A percentile compares a stretch with the other conserved stretches of the same genome.
Evolutionary conservation across 768 basidiomycete genomes (phyloP).

Genomic region (Tylopilus rubrobrunneus): DNA sequence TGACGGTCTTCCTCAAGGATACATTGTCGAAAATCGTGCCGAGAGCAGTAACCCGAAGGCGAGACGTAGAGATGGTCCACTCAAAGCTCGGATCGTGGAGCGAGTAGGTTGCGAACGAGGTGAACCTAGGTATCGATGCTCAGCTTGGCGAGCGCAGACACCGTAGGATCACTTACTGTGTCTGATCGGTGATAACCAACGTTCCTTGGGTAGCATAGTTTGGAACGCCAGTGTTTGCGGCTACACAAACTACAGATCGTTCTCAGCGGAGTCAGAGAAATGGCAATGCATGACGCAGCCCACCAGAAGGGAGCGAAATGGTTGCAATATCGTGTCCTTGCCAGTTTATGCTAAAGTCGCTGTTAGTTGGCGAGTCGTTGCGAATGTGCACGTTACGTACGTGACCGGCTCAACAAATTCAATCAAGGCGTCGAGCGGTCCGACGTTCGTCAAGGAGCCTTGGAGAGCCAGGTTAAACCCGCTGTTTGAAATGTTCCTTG

Average conservation of each 20-base stretch:
- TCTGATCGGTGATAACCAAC: slow-evolving; percentile 53
- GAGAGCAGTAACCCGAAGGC: slow-evolving; percentile 59
- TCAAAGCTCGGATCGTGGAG: slow-evolving; percentile 61
- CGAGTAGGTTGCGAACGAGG: slow-evolving; percentile 60
- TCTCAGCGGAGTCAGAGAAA: background rate
- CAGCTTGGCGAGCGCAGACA: background rate
- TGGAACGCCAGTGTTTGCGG: slow-evolving; percentile 64
- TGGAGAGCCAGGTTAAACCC: slow-evolving; percentile 61
- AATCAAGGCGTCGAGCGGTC: slow-evolving; percentile 68
- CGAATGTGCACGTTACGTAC: slow-evolving; percentile 33
- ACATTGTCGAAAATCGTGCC: slow-evolving; percentile 69
- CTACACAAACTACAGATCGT: slow-evolving; percentile 50
- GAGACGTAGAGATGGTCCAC: slow-evolving; percentile 68
- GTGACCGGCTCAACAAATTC: slow-evolving; percentile 59
- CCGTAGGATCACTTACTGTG: slow-evolving; percentile 34
- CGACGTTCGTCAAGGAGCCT: slow-evolving; percentile 58
- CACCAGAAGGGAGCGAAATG: slow-evolving; percentile 59
- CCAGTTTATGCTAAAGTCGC: slow-evolving; percentile 50
- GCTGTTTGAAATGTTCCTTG: slow-evolving; percentile 51
- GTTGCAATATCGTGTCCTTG: slow-evolving; percentile 59
- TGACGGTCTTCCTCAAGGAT: slow-evolving; percentile 52
- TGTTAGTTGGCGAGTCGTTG: background rate
- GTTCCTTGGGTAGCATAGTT: slow-evolving; percentile 51
- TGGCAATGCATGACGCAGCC: slow-evolving; percentile 5
- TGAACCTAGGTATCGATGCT: slow-evolving; percentile 42